Conservation (phyloP, 176 grass and related monocot genomes). For the Secale cereale region DNA sequence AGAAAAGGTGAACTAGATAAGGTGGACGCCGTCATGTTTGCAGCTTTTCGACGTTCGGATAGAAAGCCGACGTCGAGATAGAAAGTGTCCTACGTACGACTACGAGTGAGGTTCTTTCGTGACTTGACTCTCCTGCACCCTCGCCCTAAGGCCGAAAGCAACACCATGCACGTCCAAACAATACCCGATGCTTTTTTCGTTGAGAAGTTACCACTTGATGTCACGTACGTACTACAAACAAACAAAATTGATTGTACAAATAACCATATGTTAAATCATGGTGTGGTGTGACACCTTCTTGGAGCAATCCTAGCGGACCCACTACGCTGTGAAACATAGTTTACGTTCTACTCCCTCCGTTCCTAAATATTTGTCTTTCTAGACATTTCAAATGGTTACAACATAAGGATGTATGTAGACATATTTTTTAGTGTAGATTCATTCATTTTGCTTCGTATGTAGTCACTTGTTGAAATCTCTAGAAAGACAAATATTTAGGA, state of each 20-base stretch:
- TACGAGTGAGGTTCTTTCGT: background rate
- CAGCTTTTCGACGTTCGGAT: constrained; percentile 7
- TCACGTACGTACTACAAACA: background rate
- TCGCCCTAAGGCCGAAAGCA: background rate
- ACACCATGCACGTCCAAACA: background rate
- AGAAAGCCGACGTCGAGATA: background rate
- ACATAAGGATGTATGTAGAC: no score
- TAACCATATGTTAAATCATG: background rate
- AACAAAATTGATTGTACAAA: background rate
- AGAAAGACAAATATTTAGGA: no score
- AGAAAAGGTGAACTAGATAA: background rate
- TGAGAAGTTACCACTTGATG: background rate
- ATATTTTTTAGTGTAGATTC: no score
- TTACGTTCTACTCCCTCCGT: no score
- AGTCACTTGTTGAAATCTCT: no score
- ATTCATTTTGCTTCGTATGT: no score
- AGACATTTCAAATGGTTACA: no score
- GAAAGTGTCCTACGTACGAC: background rate
- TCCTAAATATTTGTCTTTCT: no score
- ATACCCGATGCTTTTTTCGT: background rate
- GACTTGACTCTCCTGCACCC: background rate
- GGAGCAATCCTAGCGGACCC: no score
- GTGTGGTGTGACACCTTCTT: no score
- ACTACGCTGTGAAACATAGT: no score
- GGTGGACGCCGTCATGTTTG: background rate